These are phyloP conservation scores for Lichtheimia corymbifera DNA, from an alignment of 371 early-diverging fungal genomes.

Conservation along the genomic window DNA sequence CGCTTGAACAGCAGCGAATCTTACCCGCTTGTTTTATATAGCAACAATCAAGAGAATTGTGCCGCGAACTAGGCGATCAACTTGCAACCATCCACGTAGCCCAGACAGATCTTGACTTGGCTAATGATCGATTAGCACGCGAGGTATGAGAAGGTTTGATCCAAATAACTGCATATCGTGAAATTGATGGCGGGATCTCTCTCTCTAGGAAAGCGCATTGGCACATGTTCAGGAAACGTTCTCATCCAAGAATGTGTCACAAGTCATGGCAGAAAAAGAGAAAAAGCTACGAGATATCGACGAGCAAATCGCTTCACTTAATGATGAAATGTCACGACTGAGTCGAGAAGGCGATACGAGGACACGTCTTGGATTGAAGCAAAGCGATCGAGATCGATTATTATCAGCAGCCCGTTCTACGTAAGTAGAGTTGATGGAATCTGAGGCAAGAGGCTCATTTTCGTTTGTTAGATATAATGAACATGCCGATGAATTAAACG, in stretches of 20 bases:
- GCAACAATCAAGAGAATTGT: conserved; percentile 15
- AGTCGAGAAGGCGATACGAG: conserved; percentile 60
- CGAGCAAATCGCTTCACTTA: conserved; percentile 27
- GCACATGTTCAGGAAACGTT: background rate
- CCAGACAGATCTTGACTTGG: conserved; percentile 15
- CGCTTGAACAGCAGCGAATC: background rate
- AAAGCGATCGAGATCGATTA: conserved; percentile 45
- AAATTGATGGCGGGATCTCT: too few relatives aligned
- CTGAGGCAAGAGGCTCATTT: conserved; percentile 9
- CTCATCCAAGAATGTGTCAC: background rate
- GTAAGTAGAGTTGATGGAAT: conserved; percentile 9
- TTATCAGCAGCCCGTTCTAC: conserved; percentile 23
- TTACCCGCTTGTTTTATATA: background rate
- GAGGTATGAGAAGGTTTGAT: conserved; percentile 12
- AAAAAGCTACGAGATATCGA: conserved; percentile 26
- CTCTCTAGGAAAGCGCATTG: conserved; percentile 9
- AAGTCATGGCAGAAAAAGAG: conserved; percentile 26
- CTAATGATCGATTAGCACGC: conserved; percentile 9
- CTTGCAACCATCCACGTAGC: conserved; percentile 12
- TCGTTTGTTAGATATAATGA: conserved; percentile 18
- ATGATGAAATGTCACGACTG: conserved; percentile 51
- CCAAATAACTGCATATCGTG: too few relatives aligned
- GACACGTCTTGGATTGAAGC: conserved; percentile 58
- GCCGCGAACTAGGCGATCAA: conserved; percentile 20
- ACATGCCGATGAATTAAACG: conserved; percentile 30